Evolutionary conservation across 1,284 basidiomycete species (phyloP).

Genomic region (Butyriboletus appendiculatus): DNA sequence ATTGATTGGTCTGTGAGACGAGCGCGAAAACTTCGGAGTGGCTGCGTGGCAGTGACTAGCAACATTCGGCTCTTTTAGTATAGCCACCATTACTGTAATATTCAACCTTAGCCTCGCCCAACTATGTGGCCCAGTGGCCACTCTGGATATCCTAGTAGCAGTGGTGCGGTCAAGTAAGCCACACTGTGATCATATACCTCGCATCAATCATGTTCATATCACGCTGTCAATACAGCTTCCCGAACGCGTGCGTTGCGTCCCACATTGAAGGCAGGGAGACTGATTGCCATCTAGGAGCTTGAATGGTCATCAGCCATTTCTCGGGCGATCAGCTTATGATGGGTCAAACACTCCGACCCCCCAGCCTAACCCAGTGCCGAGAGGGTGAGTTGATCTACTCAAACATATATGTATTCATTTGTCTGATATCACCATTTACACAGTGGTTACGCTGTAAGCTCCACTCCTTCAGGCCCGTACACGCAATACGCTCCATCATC

Average conservation of each 20-base stretch:
- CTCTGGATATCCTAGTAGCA: conserved; percentile 10
- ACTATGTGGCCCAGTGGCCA: conserved; percentile 24
- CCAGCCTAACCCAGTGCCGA: neutral
- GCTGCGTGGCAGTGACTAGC: neutral
- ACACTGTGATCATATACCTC: neutral
- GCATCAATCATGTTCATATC: neutral
- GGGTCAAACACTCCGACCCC: neutral
- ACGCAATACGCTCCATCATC: conserved; percentile 32
- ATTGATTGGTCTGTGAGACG: neutral
- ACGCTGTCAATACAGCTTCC: conserved; percentile 4
- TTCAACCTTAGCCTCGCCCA: too few species aligned
- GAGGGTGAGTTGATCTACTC: conserved; percentile 14
- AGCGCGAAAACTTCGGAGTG: neutral
- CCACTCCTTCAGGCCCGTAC: conserved; percentile 9
- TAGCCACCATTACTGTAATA: too few species aligned
- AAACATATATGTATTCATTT: neutral
- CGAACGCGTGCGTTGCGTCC: conserved; percentile 11
- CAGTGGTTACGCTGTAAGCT: conserved; percentile 35
- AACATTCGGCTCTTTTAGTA: too few species aligned
- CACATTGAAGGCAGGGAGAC: neutral
- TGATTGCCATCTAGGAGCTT: neutral
- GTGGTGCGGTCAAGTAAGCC: conserved; percentile 15
- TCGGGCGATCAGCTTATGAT: conserved; percentile 1
- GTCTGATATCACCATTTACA: conserved; percentile 26
- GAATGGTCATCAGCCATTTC: neutral